Evolutionary conservation across 2,329 filamentous ascomycete species (phyloP), one percentile per base, ranked within the genome.

Genomic region (Diaporthe aspalathi): DNA sequence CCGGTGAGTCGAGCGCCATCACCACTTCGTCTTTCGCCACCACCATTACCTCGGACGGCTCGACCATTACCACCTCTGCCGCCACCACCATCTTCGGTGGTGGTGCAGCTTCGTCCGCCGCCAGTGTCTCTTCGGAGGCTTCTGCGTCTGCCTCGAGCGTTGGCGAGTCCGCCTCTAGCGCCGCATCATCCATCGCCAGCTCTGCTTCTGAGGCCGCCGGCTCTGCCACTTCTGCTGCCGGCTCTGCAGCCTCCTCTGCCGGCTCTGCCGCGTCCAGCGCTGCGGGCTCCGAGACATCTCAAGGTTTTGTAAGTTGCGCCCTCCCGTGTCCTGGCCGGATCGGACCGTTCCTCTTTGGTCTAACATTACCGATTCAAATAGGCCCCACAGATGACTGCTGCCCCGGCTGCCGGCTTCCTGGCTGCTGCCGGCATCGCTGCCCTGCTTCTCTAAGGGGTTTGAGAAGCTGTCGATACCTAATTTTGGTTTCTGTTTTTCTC

Each of bases 381-480:
- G 79, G 78, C 75, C 65, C 78, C 83, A 52, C 80, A 83, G 71
- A 79, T 80, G 76, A 86, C 85, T 62, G 83, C 82, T 70, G 85
- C 82, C 47, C 84, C 85, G 6, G 60, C 29, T 27, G 77, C 78
- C 35, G 86, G 85, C 70, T 74, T 87, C 62, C 73, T 88, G 50
- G 86, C 84, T 66, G 86, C 83, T 27, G 85, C 84, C 24, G 86
- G 86, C 76, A 72, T 88, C 56, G 85, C 84, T 50, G 84, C 81
- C 73, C 76, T 86, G 72, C 79, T 88, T 72, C 82, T 88, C 72
- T 88, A 85, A 84, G 74, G 47, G 22, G 56, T 27, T 9, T 0
- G 72, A 57, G 38, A 50, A 32, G 43, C 29, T 5, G 17, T 17
- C 22, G 35, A 57, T 3, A 3, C 43, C 43, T 47, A 50, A 50